phyloP scores from a whole-genome alignment of 192 early-diverging fungal species.

The Coemansia sp. region DNA sequence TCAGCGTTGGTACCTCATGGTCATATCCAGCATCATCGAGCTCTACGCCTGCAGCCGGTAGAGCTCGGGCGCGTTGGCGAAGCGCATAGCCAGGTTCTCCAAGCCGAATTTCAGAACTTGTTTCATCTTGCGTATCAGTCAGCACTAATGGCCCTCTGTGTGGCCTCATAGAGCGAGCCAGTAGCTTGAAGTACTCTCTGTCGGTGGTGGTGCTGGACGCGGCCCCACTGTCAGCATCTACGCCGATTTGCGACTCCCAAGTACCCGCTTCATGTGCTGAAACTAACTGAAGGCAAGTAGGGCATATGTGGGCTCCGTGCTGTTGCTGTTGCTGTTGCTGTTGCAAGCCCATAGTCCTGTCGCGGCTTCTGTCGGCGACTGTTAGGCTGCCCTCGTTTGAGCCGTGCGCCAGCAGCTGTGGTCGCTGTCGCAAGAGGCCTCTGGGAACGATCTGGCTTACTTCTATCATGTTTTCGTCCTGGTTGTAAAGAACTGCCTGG shows the following conservation, averaged over 20 bases:
- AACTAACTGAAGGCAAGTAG: constrained; percentile 27
- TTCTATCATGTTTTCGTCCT: constrained; percentile 54
- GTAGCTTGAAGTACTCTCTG: constrained; percentile 40
- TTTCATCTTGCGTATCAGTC: neutral
- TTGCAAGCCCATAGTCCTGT: neutral
- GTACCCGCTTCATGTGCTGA: neutral
- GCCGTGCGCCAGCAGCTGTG: neutral
- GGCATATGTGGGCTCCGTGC: constrained; percentile 16
- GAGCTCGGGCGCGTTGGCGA: neutral
- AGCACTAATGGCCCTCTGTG: constrained; percentile 14
- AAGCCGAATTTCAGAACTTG: neutral
- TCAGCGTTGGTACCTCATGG: neutral
- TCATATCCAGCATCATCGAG: neutral
- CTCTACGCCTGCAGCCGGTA: neutral
- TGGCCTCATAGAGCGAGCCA: constrained; percentile 29
- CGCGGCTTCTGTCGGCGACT: neutral
- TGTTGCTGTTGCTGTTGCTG: constrained; percentile 6
- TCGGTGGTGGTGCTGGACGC: constrained; percentile 14
- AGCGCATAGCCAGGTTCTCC: neutral
- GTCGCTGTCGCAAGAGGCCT: constrained; percentile 1
- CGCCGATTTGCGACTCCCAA: constrained; percentile 10
- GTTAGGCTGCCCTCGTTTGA: constrained; percentile 8
- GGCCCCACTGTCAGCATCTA: neutral
- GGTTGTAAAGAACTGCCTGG: constrained; percentile 69
- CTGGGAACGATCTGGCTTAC: constrained; percentile 39